A percentile compares a stretch with the other conserved stretches of the same genome.
phyloP scores from a whole-genome alignment of 2,329 filamentous ascomycete genomes.

The Ophiostoma sp. region DNA sequence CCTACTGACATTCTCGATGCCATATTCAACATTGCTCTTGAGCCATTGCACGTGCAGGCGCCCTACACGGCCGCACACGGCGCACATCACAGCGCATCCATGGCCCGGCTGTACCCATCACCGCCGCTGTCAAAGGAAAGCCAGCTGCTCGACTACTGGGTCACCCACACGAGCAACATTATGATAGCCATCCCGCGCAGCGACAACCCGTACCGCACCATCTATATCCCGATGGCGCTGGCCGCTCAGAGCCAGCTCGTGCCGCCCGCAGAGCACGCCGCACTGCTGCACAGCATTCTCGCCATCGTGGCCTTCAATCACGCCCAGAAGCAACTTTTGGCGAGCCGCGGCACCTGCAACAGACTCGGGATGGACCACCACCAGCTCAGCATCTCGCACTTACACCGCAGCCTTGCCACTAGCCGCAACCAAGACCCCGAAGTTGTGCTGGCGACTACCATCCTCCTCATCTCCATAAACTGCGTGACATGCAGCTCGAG shows the following conservation, averaged over 20 bases:
- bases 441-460: background rate
- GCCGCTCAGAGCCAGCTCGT: conserved; percentile 1
- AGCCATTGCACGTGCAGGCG: no score
- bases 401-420: background rate
- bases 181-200: background rate
- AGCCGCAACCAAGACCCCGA: background rate
- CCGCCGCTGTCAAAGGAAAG: conserved; percentile 8
- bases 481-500: background rate
- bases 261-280: background rate
- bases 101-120: background rate
- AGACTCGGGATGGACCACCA: background rate
- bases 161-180: background rate
- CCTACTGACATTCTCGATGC: background rate
- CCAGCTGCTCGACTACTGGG: conserved; percentile 13
- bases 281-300: conserved; percentile 10
- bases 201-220: conserved; percentile 13
- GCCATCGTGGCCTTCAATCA: conserved; percentile 7
- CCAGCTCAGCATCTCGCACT: background rate
- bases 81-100: background rate
- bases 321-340: background rate
- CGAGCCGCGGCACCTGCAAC: background rate
- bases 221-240: conserved; percentile 8
- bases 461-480: background rate
- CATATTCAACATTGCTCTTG: background rate
- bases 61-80: background rate